Conservation (phyloP, 1,284 basidiomycete genomes). For the Ustilago lituana region DNA sequence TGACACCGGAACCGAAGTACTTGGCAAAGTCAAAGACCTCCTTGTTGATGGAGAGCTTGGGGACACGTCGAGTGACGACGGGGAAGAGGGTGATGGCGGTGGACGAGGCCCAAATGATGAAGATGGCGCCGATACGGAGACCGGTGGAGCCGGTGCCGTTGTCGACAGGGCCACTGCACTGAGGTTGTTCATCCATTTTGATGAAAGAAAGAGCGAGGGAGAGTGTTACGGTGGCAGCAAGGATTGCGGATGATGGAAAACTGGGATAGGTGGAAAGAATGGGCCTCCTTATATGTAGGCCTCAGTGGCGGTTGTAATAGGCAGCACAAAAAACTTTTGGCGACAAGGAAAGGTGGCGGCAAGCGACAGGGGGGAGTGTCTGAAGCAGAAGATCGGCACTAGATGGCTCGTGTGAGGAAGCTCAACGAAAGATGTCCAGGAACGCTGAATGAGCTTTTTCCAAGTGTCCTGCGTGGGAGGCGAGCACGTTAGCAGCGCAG, state of each 20-base stretch:
- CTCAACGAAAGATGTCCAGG: slow-evolving; percentile 1
- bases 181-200: slow-evolving; percentile 33
- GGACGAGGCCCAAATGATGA: slow-evolving; percentile 77
- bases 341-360: not conserved
- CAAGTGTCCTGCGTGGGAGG: no score
- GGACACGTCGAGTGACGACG: slow-evolving; percentile 75
- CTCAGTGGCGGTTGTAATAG: not conserved
- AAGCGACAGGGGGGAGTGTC: no score
- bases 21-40: slow-evolving; percentile 76
- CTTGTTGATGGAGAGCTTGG: slow-evolving; percentile 61
- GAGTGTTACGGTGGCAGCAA: no score
- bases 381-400: no score
- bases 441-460: slow-evolving; percentile 3
- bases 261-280: not conserved
- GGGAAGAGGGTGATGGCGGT: slow-evolving; percentile 81
- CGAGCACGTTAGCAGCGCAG: no score
- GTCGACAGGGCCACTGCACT: slow-evolving; percentile 40
- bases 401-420: not conserved
- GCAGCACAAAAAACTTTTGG: not conserved
- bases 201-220: no score
- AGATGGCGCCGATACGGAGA: slow-evolving; percentile 78
- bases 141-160: slow-evolving; percentile 39
- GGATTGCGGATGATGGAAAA: no score
- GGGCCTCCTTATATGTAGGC: not conserved
- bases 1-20: slow-evolving; percentile 82